These are phyloP conservation scores for Dicorynia guianensis DNA, from an alignment of 306 rosid species.

Conservation along the genomic window DNA sequence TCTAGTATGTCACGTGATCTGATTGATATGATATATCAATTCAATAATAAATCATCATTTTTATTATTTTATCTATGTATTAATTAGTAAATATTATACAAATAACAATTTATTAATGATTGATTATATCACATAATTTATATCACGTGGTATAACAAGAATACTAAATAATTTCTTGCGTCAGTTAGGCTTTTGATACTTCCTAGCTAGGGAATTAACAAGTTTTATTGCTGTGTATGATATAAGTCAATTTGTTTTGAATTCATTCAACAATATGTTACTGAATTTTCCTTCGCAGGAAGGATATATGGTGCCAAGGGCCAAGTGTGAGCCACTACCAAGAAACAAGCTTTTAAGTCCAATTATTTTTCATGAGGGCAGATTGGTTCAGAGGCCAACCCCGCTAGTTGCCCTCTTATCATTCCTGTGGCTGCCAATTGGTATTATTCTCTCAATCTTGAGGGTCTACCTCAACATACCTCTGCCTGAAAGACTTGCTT, in stretches of 20 bases:
- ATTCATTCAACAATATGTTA: constrained; percentile 17
- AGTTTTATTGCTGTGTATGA: neutral
- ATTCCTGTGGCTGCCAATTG: constrained; percentile 88
- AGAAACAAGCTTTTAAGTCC: constrained; percentile 84
- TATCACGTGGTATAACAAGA: too few relatives aligned
- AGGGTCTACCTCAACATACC: constrained; percentile 83
- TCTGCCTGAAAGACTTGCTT: constrained; percentile 71
- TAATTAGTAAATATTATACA: too few relatives aligned
- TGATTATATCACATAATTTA: too few relatives aligned
- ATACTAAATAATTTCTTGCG: too few relatives aligned
- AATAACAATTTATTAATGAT: too few relatives aligned
- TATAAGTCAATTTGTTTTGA: constrained; percentile 2
- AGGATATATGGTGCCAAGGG: constrained; percentile 78
- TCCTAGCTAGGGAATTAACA: neutral
- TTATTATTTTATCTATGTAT: too few relatives aligned
- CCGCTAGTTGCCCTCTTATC: constrained; percentile 70
- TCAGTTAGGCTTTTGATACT: too few relatives aligned
- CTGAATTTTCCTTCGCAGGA: constrained; percentile 60
- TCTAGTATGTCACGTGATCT: too few relatives aligned
- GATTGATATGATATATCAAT: too few relatives aligned
- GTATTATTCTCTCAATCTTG: constrained; percentile 70
- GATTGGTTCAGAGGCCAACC: constrained; percentile 86
- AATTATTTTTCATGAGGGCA: constrained; percentile 88
- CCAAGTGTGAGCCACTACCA: constrained; percentile 65
- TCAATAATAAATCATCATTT: too few relatives aligned